Percentiles rank a stretch among this genome's conserved stretches.
These are phyloP conservation scores for Daldinia bambusicola DNA, from an alignment of 495 filamentous ascomycete genomes.

Conservation along the genomic window DNA sequence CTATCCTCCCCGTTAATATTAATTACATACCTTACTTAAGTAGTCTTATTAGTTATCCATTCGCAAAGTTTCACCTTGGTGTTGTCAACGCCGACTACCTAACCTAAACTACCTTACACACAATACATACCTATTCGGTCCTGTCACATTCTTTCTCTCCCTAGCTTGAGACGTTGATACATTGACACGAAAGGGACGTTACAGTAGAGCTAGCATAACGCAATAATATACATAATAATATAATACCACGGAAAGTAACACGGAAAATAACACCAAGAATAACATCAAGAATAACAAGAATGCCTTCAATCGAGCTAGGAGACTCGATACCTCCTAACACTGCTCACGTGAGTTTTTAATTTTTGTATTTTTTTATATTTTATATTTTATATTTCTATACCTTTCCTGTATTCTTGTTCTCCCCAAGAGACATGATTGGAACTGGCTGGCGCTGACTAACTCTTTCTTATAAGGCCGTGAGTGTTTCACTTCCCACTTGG, in stretches of 20 bases:
- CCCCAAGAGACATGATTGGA: too few relatives aligned
- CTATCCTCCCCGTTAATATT: background rate
- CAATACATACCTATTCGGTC: too few relatives aligned
- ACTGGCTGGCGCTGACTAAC: too few relatives aligned
- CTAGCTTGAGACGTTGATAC: too few relatives aligned
- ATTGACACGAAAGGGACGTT: too few relatives aligned
- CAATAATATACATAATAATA: background rate
- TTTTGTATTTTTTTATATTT: too few relatives aligned
- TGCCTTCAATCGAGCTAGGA: conserved; percentile 60
- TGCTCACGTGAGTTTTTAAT: conserved; percentile 68
- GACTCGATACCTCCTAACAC: conserved; percentile 70
- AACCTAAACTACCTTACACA: background rate
- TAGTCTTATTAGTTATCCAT: background rate
- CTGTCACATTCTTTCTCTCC: too few relatives aligned
- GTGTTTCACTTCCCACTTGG: conserved; percentile 96
- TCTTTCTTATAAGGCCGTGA: conserved; percentile 75
- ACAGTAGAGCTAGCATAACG: too few relatives aligned
- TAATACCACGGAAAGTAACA: background rate
- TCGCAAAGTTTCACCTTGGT: background rate
- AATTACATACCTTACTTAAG: background rate
- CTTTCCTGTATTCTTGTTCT: background rate
- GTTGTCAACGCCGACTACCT: background rate
- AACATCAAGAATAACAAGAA: conserved; percentile 23
- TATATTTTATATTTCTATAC: too few relatives aligned
- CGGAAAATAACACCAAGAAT: background rate